Evolutionary conservation across 169 alveolate species (phyloP).

Genomic region (Plasmodium yoelii): DNA sequence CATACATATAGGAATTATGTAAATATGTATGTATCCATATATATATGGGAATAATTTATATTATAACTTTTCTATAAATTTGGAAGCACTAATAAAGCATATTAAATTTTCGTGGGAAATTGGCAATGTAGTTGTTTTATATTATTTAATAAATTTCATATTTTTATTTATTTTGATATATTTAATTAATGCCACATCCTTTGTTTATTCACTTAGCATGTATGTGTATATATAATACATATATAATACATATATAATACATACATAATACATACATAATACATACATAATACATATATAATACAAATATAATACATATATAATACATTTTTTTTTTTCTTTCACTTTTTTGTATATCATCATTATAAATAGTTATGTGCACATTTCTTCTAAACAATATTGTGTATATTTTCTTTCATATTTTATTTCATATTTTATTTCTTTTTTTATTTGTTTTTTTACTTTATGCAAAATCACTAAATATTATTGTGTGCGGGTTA

Average conservation of each 20-base stretch:
- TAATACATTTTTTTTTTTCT: too few relatives aligned
- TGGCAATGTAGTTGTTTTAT: constrained; percentile 16
- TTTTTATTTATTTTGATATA: constrained; percentile 3
- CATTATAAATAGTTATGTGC: too few relatives aligned
- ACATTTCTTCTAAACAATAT: too few relatives aligned
- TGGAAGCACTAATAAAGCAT: constrained; percentile 53
- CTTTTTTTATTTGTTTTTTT: not conserved
- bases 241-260: too few relatives aligned
- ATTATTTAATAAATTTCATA: not conserved
- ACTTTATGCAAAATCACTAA: too few relatives aligned
- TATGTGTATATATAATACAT: too few relatives aligned
- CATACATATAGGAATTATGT: constrained; percentile 10
- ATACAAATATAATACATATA: too few relatives aligned
- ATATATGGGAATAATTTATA: not conserved
- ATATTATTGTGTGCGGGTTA: too few relatives aligned
- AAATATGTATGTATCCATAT: constrained; percentile 12
- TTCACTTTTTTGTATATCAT: too few relatives aligned
- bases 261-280: too few relatives aligned
- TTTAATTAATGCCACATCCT: not conserved
- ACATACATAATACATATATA: too few relatives aligned
- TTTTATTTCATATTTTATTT: not conserved
- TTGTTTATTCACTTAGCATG: not conserved
- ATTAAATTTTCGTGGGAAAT: not conserved
- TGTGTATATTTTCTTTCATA: not conserved
- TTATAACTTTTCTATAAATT: constrained; percentile 1